Evolutionary conservation across 1,284 basidiomycete species (phyloP), one percentile per base, ranked within the genome.

Genomic region (Leccinum fuscescens): DNA sequence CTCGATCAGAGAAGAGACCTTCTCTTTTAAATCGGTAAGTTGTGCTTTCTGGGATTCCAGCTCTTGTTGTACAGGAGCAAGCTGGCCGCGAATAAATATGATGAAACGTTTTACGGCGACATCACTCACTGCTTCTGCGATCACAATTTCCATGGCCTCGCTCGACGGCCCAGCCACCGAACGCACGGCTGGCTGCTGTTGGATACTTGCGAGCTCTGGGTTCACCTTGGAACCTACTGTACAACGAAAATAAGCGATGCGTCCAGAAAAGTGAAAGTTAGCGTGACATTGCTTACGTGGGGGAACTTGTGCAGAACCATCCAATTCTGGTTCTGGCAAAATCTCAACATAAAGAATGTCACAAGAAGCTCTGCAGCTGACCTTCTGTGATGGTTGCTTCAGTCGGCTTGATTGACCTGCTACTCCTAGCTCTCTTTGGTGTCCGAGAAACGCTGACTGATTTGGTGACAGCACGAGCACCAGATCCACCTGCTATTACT

Each of bases 311-410:
- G 57, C 24, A 46, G 66, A 64, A 55, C 65, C 57, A 56, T 73
- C 73, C 4, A 66, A 59, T 59, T 80, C 77, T 67, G 66, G 67
- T 66, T 79, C 75, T 72, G 60, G 52, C 2, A 65, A 60, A 24
- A 15, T 35, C 9, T 72, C 55, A 73, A 61, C 7, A 56, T 39
- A 22, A 6, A 15, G 35, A 14, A 48, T 53, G 15, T 37, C 29
- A 55, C 31, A 58, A 54, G 57, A 48, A 52, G 20, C 49, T 52
- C 20, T 58, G 27, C 55, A 66, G 15, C 71, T 60, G 49, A 84
- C 82, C 88, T 78, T 88, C 85, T 53, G 71, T 72, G 51, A 90
- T 90, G 6, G 82, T 82, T 33, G 77, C 79, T 70, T 89, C 83
- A 2, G 72, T 72, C 3, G 80, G 81, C 62, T 81, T 82, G 48